Evolutionary conservation across 495 filamentous ascomycete species (phyloP), one percentile per base, ranked within the genome.

Genomic region (Bombardia bombarda): DNA sequence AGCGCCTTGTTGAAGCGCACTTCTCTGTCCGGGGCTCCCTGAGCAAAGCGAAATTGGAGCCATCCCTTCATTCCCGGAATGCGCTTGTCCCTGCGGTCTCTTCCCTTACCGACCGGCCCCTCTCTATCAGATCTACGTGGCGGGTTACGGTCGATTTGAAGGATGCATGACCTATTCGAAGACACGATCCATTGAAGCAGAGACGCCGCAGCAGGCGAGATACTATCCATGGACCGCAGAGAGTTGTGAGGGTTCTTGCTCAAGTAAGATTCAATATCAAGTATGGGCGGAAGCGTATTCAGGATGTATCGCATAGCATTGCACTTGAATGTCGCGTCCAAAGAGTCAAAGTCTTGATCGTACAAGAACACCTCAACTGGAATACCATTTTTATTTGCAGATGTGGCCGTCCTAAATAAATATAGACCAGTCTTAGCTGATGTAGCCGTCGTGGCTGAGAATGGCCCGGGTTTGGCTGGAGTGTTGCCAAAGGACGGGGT

Each of bases 11-110:
- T 62, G 56, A 97, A 95, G n/a, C 78, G 74, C 30, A 83, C 69
- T 53, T 97, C 90, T 55, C 90, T 95, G 57, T 95, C 90, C 1
- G 87, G 87, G 1, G 88, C 82, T 12, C 90, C 90, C 70, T 94
- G 90, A 1, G 83, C 81, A 45, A 95, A 85, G 28, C 86, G 73
- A 53, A 95, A 97, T 57, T 95, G 87, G 19, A 85, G 59, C 71
- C 80, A 93, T 1, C 70, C 72, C 0, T 66, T 50, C 69, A 93
- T 81, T 0, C 80, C 84, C 7, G 59, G 64, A 10, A 93, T 72
- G 13, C 74, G 73, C 41, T 87, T 67, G 16, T 69, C 53, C 17
- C 58, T 44, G 12, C 43, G 42, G 19, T 51, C 45, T 8, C 39
- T 21, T 10, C 47, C 44, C 17, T 34, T 42, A 3, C 44, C 49